A percentile compares a stretch with the other conserved stretches of the same genome.
These are phyloP conservation scores for Cyberlindnera samutprakarnensis DNA, from an alignment of 805 yeast genomes.

Conservation along the genomic window DNA sequence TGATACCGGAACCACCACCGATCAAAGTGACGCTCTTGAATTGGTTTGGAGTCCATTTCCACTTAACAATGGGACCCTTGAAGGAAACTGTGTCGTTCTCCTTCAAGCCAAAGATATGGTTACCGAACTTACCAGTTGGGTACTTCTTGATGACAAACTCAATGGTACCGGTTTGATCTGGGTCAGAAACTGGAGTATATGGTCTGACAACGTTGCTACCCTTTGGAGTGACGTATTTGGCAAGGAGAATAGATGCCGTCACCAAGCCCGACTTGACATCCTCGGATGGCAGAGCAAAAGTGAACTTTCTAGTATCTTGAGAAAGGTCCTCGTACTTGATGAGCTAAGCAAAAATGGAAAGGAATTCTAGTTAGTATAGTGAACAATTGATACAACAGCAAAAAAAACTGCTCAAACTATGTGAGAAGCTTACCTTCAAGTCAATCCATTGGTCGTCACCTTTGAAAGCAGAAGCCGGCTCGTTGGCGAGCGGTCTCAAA, in stretches of 20 bases:
- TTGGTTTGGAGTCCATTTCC: constrained; percentile 84
- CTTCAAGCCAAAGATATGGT: constrained; percentile 62
- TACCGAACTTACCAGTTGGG: constrained; percentile 77
- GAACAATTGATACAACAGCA: not conserved
- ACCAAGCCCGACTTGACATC: constrained; percentile 71
- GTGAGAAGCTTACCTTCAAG: constrained; percentile 31
- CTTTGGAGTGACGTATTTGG: constrained; percentile 76
- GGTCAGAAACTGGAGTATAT: constrained; percentile 75
- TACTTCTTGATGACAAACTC: constrained; percentile 81
- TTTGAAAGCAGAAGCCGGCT: constrained; percentile 40
- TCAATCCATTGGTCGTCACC: constrained; percentile 70
- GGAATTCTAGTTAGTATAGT: not conserved
- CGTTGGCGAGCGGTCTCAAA: constrained; percentile 27
- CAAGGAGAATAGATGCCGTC: constrained; percentile 71
- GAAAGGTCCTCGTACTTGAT: constrained; percentile 43
- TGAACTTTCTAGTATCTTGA: constrained; percentile 57
- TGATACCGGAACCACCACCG: constrained; percentile 97
- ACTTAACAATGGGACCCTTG: constrained; percentile 91
- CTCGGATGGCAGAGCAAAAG: constrained; percentile 58
- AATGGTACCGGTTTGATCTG: constrained; percentile 61
- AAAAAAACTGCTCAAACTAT: not conserved
- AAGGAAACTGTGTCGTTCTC: constrained; percentile 77
- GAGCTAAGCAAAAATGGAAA: constrained; percentile 14
- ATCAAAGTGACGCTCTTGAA: constrained; percentile 72
- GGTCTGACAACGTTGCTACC: constrained; percentile 79